Percentiles rank a stretch among this genome's conserved stretches.
phyloP scores from a whole-genome alignment of 352 stramenopile species.

The Phytophthora agathidicida region DNA sequence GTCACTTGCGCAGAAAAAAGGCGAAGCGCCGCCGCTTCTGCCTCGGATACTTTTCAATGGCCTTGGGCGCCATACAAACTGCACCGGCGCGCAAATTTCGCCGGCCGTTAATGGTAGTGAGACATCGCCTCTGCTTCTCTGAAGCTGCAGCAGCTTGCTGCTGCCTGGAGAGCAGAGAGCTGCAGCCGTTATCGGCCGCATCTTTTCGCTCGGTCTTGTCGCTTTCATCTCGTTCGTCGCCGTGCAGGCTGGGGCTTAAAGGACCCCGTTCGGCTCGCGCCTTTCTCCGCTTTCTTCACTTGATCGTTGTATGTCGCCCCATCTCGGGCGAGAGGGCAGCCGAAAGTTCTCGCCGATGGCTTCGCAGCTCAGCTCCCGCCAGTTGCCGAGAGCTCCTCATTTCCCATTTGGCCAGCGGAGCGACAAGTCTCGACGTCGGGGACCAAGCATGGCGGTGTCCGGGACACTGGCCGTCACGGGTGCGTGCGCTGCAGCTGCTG shows the following conservation, averaged over 20 bases:
- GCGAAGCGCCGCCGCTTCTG: conserved; percentile 9
- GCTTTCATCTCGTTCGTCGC: too few species aligned
- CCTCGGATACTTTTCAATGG: conserved; percentile 16
- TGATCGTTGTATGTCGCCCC: conserved; percentile 9
- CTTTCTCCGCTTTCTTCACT: conserved; percentile 15
- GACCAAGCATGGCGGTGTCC: conserved; percentile 45
- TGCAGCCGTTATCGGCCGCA: too few species aligned
- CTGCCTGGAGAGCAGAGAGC: too few species aligned
- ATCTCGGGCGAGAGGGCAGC: conserved; percentile 2
- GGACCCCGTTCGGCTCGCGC: conserved; percentile 6
- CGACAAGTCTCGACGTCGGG: conserved; percentile 32
- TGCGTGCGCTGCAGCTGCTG: conserved; percentile 23
- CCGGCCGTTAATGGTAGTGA: conserved; percentile 18
- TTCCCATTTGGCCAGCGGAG: conserved; percentile 44
- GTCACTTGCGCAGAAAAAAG: conserved; percentile 31
- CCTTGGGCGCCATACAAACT: conserved; percentile 12
- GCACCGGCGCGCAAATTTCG: conserved; percentile 6
- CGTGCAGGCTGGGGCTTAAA: too few species aligned
- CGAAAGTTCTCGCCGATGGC: conserved; percentile 6
- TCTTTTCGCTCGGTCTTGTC: too few species aligned
- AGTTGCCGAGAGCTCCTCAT: conserved; percentile 23
- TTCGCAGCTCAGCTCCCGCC: conserved; percentile 2
- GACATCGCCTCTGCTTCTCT: too few species aligned
- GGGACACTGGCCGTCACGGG: conserved; percentile 49
- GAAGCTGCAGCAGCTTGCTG: too few species aligned